Percentiles rank a stretch among this genome's conserved stretches.
Evolutionary conservation across 2,329 filamentous ascomycete genomes (phyloP).

Genomic region (Venturia nashicola): DNA sequence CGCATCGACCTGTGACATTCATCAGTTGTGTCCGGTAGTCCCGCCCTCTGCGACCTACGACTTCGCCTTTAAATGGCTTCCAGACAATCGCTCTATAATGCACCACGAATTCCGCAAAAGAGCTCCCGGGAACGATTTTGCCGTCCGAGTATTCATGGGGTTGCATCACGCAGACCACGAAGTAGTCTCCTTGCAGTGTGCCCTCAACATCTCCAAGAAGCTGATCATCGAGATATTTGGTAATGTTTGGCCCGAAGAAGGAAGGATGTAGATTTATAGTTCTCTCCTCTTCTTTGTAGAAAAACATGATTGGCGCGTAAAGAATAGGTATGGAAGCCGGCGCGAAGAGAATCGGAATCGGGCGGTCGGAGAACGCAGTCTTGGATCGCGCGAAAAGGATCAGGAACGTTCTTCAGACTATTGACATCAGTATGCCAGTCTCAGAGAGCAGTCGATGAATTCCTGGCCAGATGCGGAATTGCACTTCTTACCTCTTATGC

Average conservation of each 20-base stretch:
- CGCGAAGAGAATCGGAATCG: not conserved
- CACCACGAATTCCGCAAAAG: constrained; percentile 87
- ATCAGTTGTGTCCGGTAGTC: constrained; percentile 14
- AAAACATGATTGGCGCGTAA: constrained; percentile 59
- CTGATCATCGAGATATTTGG: constrained; percentile 79
- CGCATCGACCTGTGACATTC: constrained; percentile 64
- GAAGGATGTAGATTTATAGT: constrained; percentile 92
- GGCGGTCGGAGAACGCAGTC: not conserved
- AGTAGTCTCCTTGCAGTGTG: constrained; percentile 60
- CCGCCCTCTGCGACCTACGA: constrained; percentile 48
- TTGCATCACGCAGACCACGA: constrained; percentile 95
- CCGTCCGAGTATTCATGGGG: constrained; percentile 81
- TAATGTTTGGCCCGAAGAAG: constrained; percentile 90
- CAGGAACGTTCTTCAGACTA: not conserved
- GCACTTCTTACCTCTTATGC: not conserved
- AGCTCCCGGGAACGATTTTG: constrained; percentile 80
- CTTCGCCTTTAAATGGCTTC: constrained; percentile 96
- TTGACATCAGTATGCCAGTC: not conserved
- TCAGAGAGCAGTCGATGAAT: not conserved
- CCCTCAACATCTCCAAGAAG: constrained; percentile 85
- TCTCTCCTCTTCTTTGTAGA: constrained; percentile 93
- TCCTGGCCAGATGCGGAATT: not conserved
- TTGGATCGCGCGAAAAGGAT: not conserved
- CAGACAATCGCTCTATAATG: constrained; percentile 93
- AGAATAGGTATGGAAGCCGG: not conserved